phyloP scores from a whole-genome alignment of 805 yeast species.

The Yamadazyma takamatsuzukensis region DNA sequence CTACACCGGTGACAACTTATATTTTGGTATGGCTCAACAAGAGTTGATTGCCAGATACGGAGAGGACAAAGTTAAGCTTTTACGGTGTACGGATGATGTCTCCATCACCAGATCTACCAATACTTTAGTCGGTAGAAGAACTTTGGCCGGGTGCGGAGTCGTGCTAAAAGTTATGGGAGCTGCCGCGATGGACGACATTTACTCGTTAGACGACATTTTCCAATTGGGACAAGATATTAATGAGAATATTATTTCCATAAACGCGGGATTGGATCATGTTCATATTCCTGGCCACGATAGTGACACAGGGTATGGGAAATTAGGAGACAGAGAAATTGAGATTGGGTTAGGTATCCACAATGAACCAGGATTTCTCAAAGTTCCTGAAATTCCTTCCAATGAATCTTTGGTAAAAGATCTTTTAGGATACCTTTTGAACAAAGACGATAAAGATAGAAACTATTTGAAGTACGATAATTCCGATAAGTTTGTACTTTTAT shows the following conservation, averaged over 20 bases:
- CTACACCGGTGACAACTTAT: constrained; percentile 37
- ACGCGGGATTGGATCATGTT: constrained; percentile 36
- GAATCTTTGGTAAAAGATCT: constrained; percentile 25
- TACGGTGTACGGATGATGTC: constrained; percentile 34
- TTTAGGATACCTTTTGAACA: constrained; percentile 23
- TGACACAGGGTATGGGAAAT: constrained; percentile 19
- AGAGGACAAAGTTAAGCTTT: constrained; percentile 22
- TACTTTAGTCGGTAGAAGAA: constrained; percentile 34
- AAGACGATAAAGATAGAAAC: constrained; percentile 23
- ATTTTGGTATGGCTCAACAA: constrained; percentile 39
- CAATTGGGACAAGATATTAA: constrained; percentile 24
- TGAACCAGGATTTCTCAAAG: constrained; percentile 34
- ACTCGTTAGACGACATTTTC: constrained; percentile 21
- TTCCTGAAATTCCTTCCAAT: constrained; percentile 25
- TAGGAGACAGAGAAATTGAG: constrained; percentile 26
- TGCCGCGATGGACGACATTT: constrained; percentile 19
- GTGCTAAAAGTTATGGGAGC: constrained; percentile 31
- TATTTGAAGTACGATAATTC: constrained; percentile 23
- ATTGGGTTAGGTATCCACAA: constrained; percentile 38
- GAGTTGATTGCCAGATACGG: constrained; percentile 29
- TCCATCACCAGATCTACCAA: constrained; percentile 27
- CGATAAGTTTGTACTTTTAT: constrained; percentile 26
- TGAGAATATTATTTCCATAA: constrained; percentile 26
- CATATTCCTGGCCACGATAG: constrained; percentile 32
- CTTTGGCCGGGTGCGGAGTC: constrained; percentile 30